A percentile compares a stretch with the other conserved stretches of the same genome.
Evolutionary conservation across 2,329 filamentous ascomycete genomes (phyloP).

Genomic region (Microcyclospora pomicola): DNA sequence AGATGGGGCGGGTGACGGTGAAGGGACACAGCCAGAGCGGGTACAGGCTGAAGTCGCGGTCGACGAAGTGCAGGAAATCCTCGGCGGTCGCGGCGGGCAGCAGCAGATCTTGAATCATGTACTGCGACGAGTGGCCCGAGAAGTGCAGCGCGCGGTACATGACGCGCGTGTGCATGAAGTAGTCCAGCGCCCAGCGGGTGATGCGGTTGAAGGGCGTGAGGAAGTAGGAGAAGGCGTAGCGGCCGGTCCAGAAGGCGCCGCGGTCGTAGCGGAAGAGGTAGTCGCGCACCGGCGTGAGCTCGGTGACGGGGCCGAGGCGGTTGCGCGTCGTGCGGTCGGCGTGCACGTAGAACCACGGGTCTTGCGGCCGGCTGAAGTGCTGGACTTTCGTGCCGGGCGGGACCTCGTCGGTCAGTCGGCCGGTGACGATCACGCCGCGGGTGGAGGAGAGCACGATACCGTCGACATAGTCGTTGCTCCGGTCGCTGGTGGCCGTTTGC

Average conservation of each 20-base stretch:
- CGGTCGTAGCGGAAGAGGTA: conserved; percentile 51
- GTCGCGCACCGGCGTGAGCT: conserved; percentile 34
- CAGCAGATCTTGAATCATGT: conserved; percentile 50
- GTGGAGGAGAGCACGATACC: conserved; percentile 35
- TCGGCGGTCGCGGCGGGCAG: conserved; percentile 40
- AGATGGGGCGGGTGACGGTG: conserved; percentile 10
- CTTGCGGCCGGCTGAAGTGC: conserved; percentile 42
- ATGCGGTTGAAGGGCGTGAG: conserved; percentile 45
- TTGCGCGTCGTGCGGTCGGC: conserved; percentile 30
- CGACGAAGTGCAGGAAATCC: conserved; percentile 40
- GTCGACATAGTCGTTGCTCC: conserved; percentile 50
- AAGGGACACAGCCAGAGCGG: conserved; percentile 48
- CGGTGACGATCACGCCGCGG: conserved; percentile 30
- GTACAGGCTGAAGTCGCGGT: conserved; percentile 36
- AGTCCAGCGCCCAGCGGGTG: conserved; percentile 45
- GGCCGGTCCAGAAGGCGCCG: conserved; percentile 51
- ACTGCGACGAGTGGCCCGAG: conserved; percentile 40
- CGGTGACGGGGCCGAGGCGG: conserved; percentile 11
- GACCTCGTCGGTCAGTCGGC: conserved; percentile 27
- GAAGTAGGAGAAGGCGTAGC: conserved; percentile 49
- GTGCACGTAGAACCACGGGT: conserved; percentile 65
- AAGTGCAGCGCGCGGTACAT: conserved; percentile 51
- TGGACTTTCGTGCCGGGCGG: conserved; percentile 22
- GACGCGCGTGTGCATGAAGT: conserved; percentile 45
- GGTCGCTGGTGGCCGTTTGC: conserved; percentile 23